phyloP scores from a whole-genome alignment of 1,139 yeast genomes.

The Protomyces gravidus region DNA sequence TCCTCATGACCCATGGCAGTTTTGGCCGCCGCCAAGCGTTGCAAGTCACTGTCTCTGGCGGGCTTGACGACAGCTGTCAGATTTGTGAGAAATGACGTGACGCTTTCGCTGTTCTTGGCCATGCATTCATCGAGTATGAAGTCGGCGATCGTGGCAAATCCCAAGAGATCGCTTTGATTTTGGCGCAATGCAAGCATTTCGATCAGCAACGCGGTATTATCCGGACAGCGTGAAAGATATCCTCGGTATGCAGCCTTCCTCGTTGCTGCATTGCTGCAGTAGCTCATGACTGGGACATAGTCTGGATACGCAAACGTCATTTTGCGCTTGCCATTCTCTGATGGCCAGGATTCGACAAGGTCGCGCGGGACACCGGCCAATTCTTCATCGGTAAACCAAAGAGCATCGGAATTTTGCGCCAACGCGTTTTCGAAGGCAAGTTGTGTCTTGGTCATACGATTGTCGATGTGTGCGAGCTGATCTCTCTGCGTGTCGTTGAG shows the following conservation, averaged over 20 bases:
- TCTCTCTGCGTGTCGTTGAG: slow-evolving; percentile 55
- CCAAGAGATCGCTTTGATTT: slow-evolving; percentile 58
- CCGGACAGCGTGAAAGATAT: slow-evolving; percentile 57
- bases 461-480: slow-evolving; percentile 54
- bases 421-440: slow-evolving; percentile 59
- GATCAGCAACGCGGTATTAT: slow-evolving; percentile 57
- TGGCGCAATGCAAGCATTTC: slow-evolving; percentile 60
- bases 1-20: slow-evolving; percentile 47
- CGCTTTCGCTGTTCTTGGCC: slow-evolving; percentile 66
- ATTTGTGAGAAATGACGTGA: slow-evolving; percentile 57
- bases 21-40: slow-evolving; percentile 51
- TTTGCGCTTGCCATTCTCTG: slow-evolving; percentile 49
- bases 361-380: slow-evolving; percentile 70
- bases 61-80: slow-evolving; percentile 56
- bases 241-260: slow-evolving; percentile 63
- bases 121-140: slow-evolving; percentile 67
- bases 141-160: slow-evolving; percentile 63
- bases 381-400: slow-evolving; percentile 59
- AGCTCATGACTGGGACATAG: slow-evolving; percentile 66
- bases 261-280: slow-evolving; percentile 59
- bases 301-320: slow-evolving; percentile 82
- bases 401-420: slow-evolving; percentile 64
- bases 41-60: slow-evolving; percentile 55
- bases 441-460: slow-evolving; percentile 55
- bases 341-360: slow-evolving; percentile 47